Evolutionary conservation across 805 yeast species (phyloP).

Genomic region (Metschnikowia kofuensis): DNA sequence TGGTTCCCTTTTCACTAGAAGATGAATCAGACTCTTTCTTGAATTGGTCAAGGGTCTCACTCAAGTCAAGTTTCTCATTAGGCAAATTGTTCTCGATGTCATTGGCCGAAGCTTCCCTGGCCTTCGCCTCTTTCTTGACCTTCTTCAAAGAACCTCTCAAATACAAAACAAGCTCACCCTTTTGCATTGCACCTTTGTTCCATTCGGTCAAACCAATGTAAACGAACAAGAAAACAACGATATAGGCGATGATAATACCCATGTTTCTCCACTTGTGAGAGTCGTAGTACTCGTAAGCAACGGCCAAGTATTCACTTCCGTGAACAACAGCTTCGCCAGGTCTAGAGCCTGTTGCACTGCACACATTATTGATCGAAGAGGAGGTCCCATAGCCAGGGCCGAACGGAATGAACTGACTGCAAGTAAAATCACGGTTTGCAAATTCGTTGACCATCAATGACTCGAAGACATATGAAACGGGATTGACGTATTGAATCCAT

Average conservation of each 20-base stretch:
- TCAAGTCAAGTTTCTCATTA: constrained; percentile 26
- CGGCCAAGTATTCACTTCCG: constrained; percentile 57
- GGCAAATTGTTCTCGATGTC: constrained; percentile 36
- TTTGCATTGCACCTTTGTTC: constrained; percentile 46
- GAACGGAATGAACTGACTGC: constrained; percentile 56
- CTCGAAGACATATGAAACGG: constrained; percentile 47
- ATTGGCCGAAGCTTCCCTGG: constrained; percentile 23
- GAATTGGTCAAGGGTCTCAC: constrained; percentile 29
- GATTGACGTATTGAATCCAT: constrained; percentile 44
- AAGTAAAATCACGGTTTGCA: constrained; percentile 51
- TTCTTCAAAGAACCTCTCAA: constrained; percentile 42
- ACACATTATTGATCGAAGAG: constrained; percentile 41
- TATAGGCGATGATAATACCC: constrained; percentile 60
- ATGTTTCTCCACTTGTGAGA: constrained; percentile 77
- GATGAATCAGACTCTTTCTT: constrained; percentile 14
- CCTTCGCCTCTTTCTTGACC: constrained; percentile 34
- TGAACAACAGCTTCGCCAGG: constrained; percentile 51
- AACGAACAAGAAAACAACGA: constrained; percentile 38
- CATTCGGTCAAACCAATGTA: constrained; percentile 38
- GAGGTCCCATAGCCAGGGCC: constrained; percentile 52
- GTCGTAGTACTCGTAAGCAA: constrained; percentile 49
- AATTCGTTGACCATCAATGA: constrained; percentile 65
- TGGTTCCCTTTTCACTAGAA: constrained; percentile 11
- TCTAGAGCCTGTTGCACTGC: constrained; percentile 58
- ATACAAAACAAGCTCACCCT: constrained; percentile 36